These are phyloP conservation scores for Saccharomyces jurei DNA, from an alignment of 805 yeast genomes.

Conservation along the genomic window DNA sequence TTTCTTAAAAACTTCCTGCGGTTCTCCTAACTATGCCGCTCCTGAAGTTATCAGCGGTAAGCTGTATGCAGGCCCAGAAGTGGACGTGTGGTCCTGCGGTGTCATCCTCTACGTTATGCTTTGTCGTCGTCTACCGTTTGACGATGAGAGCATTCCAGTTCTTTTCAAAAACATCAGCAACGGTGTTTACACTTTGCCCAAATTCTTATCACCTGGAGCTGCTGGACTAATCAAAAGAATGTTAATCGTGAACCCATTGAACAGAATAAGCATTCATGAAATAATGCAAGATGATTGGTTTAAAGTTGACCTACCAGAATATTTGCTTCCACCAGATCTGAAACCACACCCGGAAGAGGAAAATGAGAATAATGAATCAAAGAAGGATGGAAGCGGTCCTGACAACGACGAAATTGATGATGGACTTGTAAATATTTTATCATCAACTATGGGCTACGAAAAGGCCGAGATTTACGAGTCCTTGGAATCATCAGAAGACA, in stretches of 20 bases:
- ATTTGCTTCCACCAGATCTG: conserved; percentile 47
- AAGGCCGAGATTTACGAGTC: conserved; percentile 75
- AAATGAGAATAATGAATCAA: conserved; percentile 9
- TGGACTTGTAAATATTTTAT: conserved; percentile 63
- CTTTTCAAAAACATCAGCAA: conserved; percentile 84
- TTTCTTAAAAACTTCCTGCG: conserved; percentile 89
- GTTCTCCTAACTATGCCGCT: conserved; percentile 95
- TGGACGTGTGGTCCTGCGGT: conserved; percentile 97
- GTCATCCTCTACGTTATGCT: conserved; percentile 92
- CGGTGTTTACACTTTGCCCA: conserved; percentile 88
- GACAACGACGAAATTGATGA: conserved; percentile 50
- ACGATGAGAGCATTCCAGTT: conserved; percentile 92
- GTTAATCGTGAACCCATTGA: conserved; percentile 91
- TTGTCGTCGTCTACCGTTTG: conserved; percentile 92
- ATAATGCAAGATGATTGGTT: conserved; percentile 95
- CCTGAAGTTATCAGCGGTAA: conserved; percentile 95
- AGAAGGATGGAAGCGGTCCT: conserved; percentile 7
- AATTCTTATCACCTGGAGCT: conserved; percentile 78
- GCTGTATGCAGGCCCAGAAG: conserved; percentile 95
- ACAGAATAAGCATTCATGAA: conserved; percentile 86
- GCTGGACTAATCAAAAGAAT: conserved; percentile 73
- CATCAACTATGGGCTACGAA: conserved; percentile 83
- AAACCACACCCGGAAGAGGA: conserved; percentile 15
- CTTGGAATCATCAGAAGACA: conserved; percentile 38
- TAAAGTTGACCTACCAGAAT: conserved; percentile 68